A percentile compares a stretch with the other conserved stretches of the same genome.
phyloP scores from a whole-genome alignment of 768 basidiomycete species.

The Plicaturopsis crispa region DNA sequence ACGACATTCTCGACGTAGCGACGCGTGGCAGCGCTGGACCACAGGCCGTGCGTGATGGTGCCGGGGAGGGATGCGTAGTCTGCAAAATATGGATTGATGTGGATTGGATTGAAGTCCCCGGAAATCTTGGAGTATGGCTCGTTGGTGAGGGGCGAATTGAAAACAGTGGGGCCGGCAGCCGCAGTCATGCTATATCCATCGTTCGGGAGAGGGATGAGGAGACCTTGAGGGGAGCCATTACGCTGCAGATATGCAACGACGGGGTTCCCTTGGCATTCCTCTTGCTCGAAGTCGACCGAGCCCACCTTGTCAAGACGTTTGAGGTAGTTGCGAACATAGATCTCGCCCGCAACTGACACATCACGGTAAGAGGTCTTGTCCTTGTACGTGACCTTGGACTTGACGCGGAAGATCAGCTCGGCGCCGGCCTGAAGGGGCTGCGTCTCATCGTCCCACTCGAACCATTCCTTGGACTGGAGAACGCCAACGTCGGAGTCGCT shows the following conservation, averaged over 20 bases:
- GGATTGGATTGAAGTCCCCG: constrained; percentile 98
- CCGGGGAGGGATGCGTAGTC: constrained; percentile 88
- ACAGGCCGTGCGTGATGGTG: constrained; percentile 97
- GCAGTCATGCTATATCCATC: constrained; percentile 83
- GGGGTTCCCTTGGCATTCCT: constrained; percentile 88
- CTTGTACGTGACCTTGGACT: constrained; percentile 85
- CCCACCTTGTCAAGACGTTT: constrained; percentile 87
- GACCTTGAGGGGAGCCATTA: constrained; percentile 75
- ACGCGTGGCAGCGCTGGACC: constrained; percentile 92
- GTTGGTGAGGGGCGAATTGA: constrained; percentile 84
- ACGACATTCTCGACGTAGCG: constrained; percentile 90
- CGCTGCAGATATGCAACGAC: constrained; percentile 90
- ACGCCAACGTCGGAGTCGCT: constrained; percentile 83
- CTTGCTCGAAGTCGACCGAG: constrained; percentile 78
- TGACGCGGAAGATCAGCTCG: constrained; percentile 82
- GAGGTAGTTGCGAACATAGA: constrained; percentile 83
- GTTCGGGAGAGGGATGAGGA: constrained; percentile 68
- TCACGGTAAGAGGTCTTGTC: constrained; percentile 80
- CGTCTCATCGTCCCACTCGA: constrained; percentile 85
- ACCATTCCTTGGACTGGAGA: constrained; percentile 95
- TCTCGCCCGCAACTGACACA: constrained; percentile 76
- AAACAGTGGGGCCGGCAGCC: constrained; percentile 49
- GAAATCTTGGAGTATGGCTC: constrained; percentile 95
- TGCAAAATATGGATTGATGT: constrained; percentile 97
- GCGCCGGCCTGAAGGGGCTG: constrained; percentile 74